Evolutionary conservation across 2,329 filamentous ascomycete genomes (phyloP).

Genomic region (Lasiodiplodia gonubiensis): DNA sequence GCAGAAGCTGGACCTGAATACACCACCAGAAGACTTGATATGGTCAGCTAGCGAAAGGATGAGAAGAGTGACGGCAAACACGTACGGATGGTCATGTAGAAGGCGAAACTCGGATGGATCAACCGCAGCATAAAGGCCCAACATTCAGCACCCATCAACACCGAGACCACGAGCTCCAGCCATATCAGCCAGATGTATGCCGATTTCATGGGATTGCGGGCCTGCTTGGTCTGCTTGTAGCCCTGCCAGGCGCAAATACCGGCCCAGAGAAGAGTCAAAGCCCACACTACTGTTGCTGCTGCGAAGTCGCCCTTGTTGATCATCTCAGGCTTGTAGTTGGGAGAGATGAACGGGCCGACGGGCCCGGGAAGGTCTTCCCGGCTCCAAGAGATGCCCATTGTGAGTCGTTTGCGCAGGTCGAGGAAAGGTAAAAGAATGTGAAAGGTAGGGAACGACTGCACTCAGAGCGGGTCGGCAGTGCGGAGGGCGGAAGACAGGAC

Average conservation of each 20-base stretch:
- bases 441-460: constrained; percentile 1
- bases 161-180: constrained; percentile 52
- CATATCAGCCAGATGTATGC: constrained; percentile 58
- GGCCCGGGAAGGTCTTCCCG: background rate
- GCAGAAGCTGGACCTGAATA: constrained; percentile 46
- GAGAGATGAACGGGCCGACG: constrained; percentile 36
- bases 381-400: constrained; percentile 19
- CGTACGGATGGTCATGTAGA: constrained; percentile 40
- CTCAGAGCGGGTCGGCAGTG: background rate
- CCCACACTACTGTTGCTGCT: constrained; percentile 41
- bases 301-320: constrained; percentile 42
- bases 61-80: constrained; percentile 26
- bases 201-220: constrained; percentile 43
- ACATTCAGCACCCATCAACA: constrained; percentile 51
- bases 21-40: constrained; percentile 41
- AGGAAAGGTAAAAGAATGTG: background rate
- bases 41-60: background rate
- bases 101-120: constrained; percentile 44
- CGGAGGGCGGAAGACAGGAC: background rate
- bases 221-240: constrained; percentile 37
- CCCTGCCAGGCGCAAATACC: constrained; percentile 43
- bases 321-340: constrained; percentile 35
- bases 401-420: background rate
- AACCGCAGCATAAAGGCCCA: constrained; percentile 43
- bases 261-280: constrained; percentile 37